phyloP scores from a whole-genome alignment of 257 asterid genomes.

The Solanum stenotomum region DNA sequence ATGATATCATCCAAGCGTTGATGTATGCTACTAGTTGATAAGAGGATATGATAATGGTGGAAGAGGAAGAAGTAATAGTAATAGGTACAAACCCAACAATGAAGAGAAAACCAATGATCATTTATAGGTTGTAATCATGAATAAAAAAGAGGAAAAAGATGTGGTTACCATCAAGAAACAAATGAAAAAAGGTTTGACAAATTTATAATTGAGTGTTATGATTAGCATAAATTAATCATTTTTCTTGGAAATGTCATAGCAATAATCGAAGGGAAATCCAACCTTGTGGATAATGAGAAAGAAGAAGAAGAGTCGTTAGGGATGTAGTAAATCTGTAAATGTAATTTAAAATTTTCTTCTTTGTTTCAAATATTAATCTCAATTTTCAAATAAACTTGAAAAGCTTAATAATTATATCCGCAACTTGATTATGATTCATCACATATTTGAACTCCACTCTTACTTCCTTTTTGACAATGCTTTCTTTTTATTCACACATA shows the following conservation, averaged over 20 bases:
- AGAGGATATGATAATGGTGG: not conserved
- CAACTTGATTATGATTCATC: not conserved
- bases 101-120: not conserved
- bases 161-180: not conserved
- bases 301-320: not conserved
- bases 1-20: not conserved
- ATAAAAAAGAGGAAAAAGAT: not conserved
- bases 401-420: not conserved
- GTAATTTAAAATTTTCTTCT: not conserved
- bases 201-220: not conserved
- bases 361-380: not conserved
- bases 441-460: too few species aligned
- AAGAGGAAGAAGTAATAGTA: not conserved
- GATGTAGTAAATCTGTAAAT: not conserved
- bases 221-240: not conserved
- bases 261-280: not conserved
- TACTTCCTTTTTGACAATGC: too few species aligned
- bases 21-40: not conserved
- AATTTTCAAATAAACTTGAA: not conserved
- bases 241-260: not conserved
- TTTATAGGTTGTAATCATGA: not conserved
- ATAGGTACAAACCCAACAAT: not conserved
- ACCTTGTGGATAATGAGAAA: not conserved
- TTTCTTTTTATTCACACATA: too few species aligned
- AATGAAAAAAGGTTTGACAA: not conserved